Conservation (phyloP, 208 protist species). For the Naegleria gruberi region DNA sequence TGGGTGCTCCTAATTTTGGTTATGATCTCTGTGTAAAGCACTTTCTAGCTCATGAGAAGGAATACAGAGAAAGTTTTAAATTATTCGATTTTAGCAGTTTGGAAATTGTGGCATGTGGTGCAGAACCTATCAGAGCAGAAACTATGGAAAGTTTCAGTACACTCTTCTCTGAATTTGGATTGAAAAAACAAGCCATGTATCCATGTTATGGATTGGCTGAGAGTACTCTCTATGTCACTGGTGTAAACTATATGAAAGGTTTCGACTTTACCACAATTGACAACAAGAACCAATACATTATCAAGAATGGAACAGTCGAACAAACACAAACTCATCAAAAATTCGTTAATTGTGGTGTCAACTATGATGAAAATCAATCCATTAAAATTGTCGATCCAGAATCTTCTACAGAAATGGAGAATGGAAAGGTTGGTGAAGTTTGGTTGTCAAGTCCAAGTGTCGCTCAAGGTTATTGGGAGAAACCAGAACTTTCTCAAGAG, state of each 20-base stretch:
- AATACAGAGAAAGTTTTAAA: not conserved
- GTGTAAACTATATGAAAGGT: not conserved
- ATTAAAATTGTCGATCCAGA: not conserved
- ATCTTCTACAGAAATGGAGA: not conserved
- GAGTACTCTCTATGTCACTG: conserved; percentile 26
- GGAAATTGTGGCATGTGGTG: conserved; percentile 24
- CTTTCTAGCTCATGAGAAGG: not conserved
- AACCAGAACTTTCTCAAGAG: not conserved
- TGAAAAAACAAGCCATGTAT: conserved; percentile 6
- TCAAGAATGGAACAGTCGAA: too few relatives aligned
- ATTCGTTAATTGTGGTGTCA: not conserved
- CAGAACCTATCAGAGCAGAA: conserved; percentile 27
- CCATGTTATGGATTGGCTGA: conserved; percentile 42
- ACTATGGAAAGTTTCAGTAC: conserved; percentile 25
- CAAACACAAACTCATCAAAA: not conserved
- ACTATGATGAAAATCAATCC: not conserved
- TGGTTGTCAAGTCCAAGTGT: not conserved
- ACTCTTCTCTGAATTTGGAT: conserved; percentile 20
- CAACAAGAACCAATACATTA: too few relatives aligned
- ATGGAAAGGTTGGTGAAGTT: not conserved
- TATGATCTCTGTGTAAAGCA: conserved; percentile 31
- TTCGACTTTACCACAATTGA: too few relatives aligned
- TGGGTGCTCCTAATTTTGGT: conserved; percentile 43
- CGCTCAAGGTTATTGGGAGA: not conserved
- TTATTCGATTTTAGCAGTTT: conserved; percentile 24